Evolutionary conservation across 345 rosid species (phyloP), one percentile per base, ranked within the genome.

Genomic region (Populus tremula): DNA sequence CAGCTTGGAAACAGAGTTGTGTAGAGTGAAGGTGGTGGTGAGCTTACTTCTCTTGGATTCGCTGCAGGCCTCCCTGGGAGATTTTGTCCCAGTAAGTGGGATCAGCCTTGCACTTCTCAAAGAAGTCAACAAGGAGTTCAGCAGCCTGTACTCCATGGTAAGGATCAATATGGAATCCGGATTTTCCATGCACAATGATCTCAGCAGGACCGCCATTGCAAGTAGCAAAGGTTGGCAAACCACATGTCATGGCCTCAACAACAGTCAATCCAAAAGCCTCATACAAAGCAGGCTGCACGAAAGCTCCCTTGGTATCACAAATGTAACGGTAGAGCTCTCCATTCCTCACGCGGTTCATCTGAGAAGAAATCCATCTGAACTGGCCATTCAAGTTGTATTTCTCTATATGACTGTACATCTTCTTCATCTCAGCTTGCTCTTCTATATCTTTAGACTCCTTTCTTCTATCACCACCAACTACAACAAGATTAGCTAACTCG

Each of bases 191-290:
- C 33, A 91, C 97, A 29, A 93, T 94, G 73, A 94, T 94, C 95
- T 94, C 98, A 73, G 97, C 97, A 0, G 98, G 98, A 35, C 98
- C 98, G 82, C 97, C 98, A 31, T 94, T 89, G 85, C 90, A 87
- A 27, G 98, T 94, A 1, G 96, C 93, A 6, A 92, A 91, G 16
- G 97, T 94, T 13, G 94, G 97, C 83, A 94, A 78, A 1, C 98
- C 97, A 77, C 97, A 90, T 25, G 93, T 87, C 97, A 92, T 94
- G 56, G 97, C 92, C 90, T 94, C 97, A 3, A 94, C 90, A 23
- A 94, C 97, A 1, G 98, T 94, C 80, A 94, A 80, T 0, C 96
- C 98, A 31, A 94, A 94, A 38, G 97, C 98, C 75, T 94, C 97
- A 25, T 92, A 94, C 21, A 90, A 2, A 12, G 94, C 94, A 14